Evolutionary conservation across 257 asterid genomes (phyloP).

Genomic region (Ophiorrhiza pumila): DNA sequence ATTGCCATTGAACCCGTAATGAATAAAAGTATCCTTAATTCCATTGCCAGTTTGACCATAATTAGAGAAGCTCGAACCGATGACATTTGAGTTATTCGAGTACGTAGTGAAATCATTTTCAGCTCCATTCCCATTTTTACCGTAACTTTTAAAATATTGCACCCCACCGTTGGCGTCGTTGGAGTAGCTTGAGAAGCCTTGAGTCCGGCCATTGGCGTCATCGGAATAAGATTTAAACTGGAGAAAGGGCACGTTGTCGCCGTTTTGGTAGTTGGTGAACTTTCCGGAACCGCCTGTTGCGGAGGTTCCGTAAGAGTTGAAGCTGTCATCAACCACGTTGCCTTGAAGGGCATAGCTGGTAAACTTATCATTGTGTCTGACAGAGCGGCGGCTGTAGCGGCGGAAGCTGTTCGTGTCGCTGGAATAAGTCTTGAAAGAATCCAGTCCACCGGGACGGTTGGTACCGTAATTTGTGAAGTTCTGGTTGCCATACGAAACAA

Average conservation of each 20-base stretch:
- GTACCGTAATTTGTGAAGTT: constrained; percentile 83
- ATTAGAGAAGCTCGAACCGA: constrained; percentile 34
- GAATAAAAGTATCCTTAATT: constrained; percentile 45
- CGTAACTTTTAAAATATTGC: constrained; percentile 59
- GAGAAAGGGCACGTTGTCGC: constrained; percentile 50
- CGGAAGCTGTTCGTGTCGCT: constrained; percentile 50
- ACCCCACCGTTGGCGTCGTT: constrained; percentile 59
- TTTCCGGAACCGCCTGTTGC: constrained; percentile 61
- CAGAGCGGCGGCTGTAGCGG: constrained; percentile 71
- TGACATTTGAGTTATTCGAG: constrained; percentile 35
- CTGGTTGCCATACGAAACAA: constrained; percentile 29
- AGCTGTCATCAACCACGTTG: constrained; percentile 58
- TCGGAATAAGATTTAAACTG: constrained; percentile 67
- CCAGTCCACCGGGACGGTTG: constrained; percentile 39
- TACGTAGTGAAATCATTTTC: constrained; percentile 48
- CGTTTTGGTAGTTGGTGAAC: constrained; percentile 40
- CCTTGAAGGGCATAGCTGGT: constrained; percentile 43
- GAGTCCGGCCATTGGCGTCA: constrained; percentile 46
- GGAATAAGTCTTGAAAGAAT: constrained; percentile 55
- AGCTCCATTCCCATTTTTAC: constrained; percentile 56
- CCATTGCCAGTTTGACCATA: constrained; percentile 74
- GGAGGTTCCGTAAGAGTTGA: constrained; percentile 60
- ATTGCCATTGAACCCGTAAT: constrained; percentile 58
- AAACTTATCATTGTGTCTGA: constrained; percentile 52
- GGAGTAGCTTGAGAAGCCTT: constrained; percentile 44